A percentile compares a stretch with the other conserved stretches of the same genome.
Evolutionary conservation across 2,329 filamentous ascomycete species (phyloP).

Genomic region (Zymoseptoria passerinii): DNA sequence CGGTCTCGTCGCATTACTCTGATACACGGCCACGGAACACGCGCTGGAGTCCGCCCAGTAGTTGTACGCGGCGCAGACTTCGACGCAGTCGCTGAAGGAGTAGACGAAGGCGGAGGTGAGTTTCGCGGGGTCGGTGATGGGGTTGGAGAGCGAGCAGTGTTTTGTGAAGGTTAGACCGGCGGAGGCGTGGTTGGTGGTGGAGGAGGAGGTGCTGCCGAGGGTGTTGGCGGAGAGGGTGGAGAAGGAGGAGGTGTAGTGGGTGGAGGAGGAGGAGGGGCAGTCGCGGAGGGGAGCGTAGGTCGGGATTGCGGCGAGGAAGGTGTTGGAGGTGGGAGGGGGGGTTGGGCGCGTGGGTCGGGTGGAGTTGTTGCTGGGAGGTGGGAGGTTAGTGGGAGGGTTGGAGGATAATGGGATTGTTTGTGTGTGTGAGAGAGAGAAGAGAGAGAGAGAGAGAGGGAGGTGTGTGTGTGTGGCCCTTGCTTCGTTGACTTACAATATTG

Average conservation of each 20-base stretch:
- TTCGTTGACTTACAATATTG: constrained; percentile 7
- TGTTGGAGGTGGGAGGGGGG: constrained; percentile 15
- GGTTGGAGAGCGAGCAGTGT: constrained; percentile 27
- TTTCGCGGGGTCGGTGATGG: constrained; percentile 16
- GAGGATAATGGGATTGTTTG: not conserved
- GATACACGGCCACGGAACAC: constrained; percentile 29
- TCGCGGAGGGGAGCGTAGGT: constrained; percentile 27
- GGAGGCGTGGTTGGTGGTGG: constrained; percentile 1
- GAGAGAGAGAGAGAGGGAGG: too few relatives aligned
- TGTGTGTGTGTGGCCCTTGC: not conserved
- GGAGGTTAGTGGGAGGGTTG: constrained; percentile 5
- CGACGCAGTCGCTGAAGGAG: constrained; percentile 30
- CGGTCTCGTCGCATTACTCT: constrained; percentile 19
- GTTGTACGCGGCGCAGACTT: constrained; percentile 29
- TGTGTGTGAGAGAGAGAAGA: too few relatives aligned
- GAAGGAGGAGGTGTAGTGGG: constrained; percentile 24
- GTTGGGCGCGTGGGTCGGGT: constrained; percentile 7
- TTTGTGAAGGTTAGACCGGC: constrained; percentile 26
- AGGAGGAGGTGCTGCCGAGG: not conserved
- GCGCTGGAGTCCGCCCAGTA: constrained; percentile 15
- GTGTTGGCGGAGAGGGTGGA: constrained; percentile 6
- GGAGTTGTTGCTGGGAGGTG: constrained; percentile 9
- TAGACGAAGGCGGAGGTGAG: constrained; percentile 29
- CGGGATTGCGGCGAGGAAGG: constrained; percentile 24
- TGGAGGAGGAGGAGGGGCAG: constrained; percentile 27